phyloP scores from a whole-genome alignment of 495 filamentous ascomycete species.

The Daldinia concentrica region DNA sequence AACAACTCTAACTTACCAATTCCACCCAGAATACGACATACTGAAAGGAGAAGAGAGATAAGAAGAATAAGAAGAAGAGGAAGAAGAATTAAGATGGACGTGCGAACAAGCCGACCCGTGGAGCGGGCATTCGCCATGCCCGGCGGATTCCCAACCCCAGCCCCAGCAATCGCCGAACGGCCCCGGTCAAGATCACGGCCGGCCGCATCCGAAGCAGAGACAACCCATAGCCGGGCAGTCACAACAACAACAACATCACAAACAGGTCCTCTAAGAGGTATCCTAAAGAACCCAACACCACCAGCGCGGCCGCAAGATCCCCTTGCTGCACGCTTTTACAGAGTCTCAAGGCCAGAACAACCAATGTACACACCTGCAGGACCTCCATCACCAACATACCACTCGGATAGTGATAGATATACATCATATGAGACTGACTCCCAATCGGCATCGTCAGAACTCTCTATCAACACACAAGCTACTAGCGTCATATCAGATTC shows the following conservation, averaged over 20 bases:
- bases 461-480: constrained; percentile 57
- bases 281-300: constrained; percentile 44
- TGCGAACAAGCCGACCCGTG: constrained; percentile 32
- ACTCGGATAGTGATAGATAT: constrained; percentile 43
- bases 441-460: constrained; percentile 54
- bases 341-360: constrained; percentile 31
- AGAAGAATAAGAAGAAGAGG: constrained; percentile 1
- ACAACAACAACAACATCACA: constrained; percentile 30
- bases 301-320: constrained; percentile 34
- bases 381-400: constrained; percentile 43
- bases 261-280: constrained; percentile 39
- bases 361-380: constrained; percentile 19
- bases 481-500: constrained; percentile 51
- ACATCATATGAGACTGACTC: constrained; percentile 53
- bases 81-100: constrained; percentile 27
- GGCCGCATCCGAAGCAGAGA: constrained; percentile 38
- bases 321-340: constrained; percentile 46
- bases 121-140: constrained; percentile 41
- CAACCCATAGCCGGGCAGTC: constrained; percentile 35
- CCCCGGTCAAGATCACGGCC: constrained; percentile 40
- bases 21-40: constrained; percentile 39
- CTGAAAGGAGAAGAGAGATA: constrained; percentile 7
- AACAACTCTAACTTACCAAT: constrained; percentile 34
- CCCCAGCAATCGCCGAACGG: constrained; percentile 29
- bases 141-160: constrained; percentile 37